Percentiles rank a stretch among this genome's conserved stretches.
Conservation (phyloP, 371 early-diverging fungal species). For the Lichtheimia ramosa region DNA sequence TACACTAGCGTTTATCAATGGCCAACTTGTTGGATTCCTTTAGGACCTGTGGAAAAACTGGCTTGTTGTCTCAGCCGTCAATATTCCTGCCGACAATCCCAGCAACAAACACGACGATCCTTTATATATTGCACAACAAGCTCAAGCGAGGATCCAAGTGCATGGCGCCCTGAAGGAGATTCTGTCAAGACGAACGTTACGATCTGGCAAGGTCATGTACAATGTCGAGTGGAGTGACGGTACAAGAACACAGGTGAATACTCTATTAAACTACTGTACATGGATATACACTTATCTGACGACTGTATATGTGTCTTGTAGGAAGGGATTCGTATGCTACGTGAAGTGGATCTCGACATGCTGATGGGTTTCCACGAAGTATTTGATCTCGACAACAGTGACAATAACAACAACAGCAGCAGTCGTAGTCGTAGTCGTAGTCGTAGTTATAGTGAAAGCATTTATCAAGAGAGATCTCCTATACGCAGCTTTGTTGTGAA, state of each 20-base stretch:
- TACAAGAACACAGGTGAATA: constrained; percentile 6
- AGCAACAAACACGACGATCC: too few species aligned
- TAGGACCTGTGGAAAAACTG: too few species aligned
- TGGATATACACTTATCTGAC: not conserved
- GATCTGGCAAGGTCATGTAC: constrained; percentile 6
- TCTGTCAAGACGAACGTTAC: not conserved
- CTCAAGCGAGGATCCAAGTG: too few species aligned
- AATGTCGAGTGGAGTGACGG: constrained; percentile 9
- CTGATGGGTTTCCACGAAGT: not conserved
- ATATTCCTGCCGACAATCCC: too few species aligned
- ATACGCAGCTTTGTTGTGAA: too few species aligned
- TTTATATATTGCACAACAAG: too few species aligned
- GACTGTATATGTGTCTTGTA: not conserved
- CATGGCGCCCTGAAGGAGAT: not conserved
- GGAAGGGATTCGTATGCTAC: not conserved
- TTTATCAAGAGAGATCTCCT: not conserved
- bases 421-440: too few species aligned
- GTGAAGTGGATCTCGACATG: not conserved
- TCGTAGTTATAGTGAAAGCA: too few species aligned
- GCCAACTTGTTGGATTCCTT: too few species aligned
- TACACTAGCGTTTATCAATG: too few species aligned
- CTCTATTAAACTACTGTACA: not conserved
- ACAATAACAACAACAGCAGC: not conserved
- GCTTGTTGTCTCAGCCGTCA: too few species aligned
- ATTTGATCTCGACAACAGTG: not conserved